Percentiles rank a stretch among this genome's conserved stretches.
phyloP scores from a whole-genome alignment of 805 yeast genomes.

The Brettanomyces anomalus region DNA sequence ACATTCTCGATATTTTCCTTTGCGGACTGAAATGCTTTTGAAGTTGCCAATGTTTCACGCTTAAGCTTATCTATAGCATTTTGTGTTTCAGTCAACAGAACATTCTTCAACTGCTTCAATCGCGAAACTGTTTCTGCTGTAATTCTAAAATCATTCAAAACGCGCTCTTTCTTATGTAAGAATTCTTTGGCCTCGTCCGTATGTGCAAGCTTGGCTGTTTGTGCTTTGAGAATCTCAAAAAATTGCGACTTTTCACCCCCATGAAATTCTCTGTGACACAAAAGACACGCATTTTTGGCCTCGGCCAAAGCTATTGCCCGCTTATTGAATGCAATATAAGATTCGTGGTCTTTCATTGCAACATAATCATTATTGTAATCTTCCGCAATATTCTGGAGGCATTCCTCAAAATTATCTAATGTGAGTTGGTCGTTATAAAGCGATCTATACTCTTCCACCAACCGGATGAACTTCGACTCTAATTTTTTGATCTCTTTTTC shows the following conservation, averaged over 20 bases:
- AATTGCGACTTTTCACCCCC: constrained; percentile 20
- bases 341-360: constrained; percentile 57
- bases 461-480: neutral
- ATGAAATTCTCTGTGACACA: constrained; percentile 65
- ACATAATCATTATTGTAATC: constrained; percentile 54
- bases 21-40: constrained; percentile 18
- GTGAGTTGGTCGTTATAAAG: constrained; percentile 27
- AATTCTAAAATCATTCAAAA: constrained; percentile 19
- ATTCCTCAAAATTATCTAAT: constrained; percentile 41
- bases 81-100: neutral
- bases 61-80: constrained; percentile 8
- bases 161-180: constrained; percentile 20
- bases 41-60: neutral
- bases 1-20: constrained; percentile 7
- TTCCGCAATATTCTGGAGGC: constrained; percentile 48
- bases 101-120: constrained; percentile 24
- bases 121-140: constrained; percentile 21
- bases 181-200: constrained; percentile 13
- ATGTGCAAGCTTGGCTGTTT: constrained; percentile 14
- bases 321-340: constrained; percentile 59
- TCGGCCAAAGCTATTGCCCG: constrained; percentile 62
- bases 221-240: constrained; percentile 16
- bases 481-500: constrained; percentile 8
- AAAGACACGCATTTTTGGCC: constrained; percentile 47
- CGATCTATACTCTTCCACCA: constrained; percentile 9